These are phyloP conservation scores for Acacia melanoxylon DNA, from an alignment of 306 rosid species.

Conservation along the genomic window DNA sequence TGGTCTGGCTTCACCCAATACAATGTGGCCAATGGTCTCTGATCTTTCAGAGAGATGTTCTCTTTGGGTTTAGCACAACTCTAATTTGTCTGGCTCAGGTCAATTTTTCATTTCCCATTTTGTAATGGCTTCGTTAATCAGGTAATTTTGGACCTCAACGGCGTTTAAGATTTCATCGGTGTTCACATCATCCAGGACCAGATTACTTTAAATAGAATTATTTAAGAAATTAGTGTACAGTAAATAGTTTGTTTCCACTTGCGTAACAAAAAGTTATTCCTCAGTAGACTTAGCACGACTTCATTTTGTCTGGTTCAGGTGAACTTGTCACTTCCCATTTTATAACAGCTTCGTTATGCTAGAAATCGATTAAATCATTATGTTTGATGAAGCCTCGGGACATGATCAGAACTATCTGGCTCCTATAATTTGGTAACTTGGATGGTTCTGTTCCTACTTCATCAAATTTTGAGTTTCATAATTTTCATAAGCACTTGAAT, in stretches of 20 bases:
- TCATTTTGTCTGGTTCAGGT: neutral
- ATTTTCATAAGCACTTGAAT: neutral
- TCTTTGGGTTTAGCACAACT: neutral
- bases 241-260: neutral
- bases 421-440: slow-evolving; percentile 9
- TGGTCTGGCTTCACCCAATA: neutral
- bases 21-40: neutral
- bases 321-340: neutral
- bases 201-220: neutral
- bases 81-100: neutral
- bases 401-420: slow-evolving; percentile 8
- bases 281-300: neutral
- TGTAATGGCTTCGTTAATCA: neutral
- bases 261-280: neutral
- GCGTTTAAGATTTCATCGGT: neutral
- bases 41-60: neutral
- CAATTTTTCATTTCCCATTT: slow-evolving; percentile 2
- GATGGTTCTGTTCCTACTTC: neutral
- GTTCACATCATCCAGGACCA: neutral
- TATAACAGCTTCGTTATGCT: neutral
- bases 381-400: neutral
- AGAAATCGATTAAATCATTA: neutral
- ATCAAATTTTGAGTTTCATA: neutral
- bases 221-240: neutral
- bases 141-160: neutral